Conservation (phyloP, 2,329 filamentous ascomycete species). For the Fusarium clavum region DNA sequence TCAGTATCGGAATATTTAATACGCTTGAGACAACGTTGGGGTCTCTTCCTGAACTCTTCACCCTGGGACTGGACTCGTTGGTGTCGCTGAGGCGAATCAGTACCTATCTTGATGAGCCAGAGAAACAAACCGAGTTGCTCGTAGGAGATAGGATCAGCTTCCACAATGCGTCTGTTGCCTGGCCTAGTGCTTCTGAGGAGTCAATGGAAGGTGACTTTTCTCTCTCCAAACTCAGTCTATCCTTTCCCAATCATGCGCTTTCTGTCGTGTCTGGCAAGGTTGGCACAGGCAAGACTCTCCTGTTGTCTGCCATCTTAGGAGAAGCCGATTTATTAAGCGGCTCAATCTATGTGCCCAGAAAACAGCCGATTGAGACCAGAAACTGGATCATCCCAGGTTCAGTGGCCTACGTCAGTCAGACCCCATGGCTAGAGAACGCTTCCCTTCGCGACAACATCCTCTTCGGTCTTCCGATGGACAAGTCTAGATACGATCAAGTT, state of each 20-base stretch:
- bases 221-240: slow-evolving; percentile 70
- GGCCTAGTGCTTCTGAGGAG: slow-evolving; percentile 73
- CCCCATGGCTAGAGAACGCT: slow-evolving; percentile 85
- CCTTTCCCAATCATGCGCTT: slow-evolving; percentile 75
- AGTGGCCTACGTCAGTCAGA: slow-evolving; percentile 80
- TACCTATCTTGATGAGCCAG: slow-evolving; percentile 73
- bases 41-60: slow-evolving; percentile 77
- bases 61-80: slow-evolving; percentile 76
- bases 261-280: slow-evolving; percentile 81
- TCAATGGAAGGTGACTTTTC: slow-evolving; percentile 70
- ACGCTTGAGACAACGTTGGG: slow-evolving; percentile 76
- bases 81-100: slow-evolving; percentile 77
- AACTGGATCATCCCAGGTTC: slow-evolving; percentile 77
- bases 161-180: slow-evolving; percentile 73
- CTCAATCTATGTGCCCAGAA: slow-evolving; percentile 64
- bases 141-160: slow-evolving; percentile 72
- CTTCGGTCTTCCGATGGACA: slow-evolving; percentile 77
- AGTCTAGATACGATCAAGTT: slow-evolving; percentile 74
- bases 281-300: slow-evolving; percentile 79
- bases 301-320: slow-evolving; percentile 78
- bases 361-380: slow-evolving; percentile 61
- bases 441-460: slow-evolving; percentile 81
- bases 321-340: slow-evolving; percentile 77
- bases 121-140: slow-evolving; percentile 66
- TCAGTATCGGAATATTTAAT: slow-evolving; percentile 79